Base-by-base conservation (phyloP, 2,329 filamentous ascomycete species). In the Knufia petricola region DNA sequence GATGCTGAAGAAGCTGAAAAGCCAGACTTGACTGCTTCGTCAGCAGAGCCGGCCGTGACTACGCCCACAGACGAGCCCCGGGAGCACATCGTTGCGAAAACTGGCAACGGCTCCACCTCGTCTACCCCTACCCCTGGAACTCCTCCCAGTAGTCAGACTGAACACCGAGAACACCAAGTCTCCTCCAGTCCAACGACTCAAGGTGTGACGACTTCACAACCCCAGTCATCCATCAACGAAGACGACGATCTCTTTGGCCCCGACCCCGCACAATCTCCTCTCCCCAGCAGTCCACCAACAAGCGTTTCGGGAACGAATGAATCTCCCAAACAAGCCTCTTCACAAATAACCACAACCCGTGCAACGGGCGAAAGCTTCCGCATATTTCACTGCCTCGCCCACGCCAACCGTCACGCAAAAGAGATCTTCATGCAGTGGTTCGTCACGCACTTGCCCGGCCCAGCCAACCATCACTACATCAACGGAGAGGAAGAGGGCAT, bases 341-440 rank as follows among this genome's bases (percentile, higher is more conserved):
- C 32, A 41, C 32, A 10, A 41, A 21, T 15, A 38, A 4, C 23
- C 10, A 17, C 48, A 49, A 44, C 41, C 15, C 41, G 41, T 8
- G 24, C 28, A 32, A 44, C 49, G 2, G 31, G 38, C 19, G 36
- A 54, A 17, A 45, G 56, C 13, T 40, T 53, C 15, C 19, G 42
- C 3, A 30, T 46, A 17, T 57, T 52, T 51, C 53, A 45, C 3
- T 52, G 44, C 15, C 38, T 55, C 8, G 50, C 49, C 20, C 45
- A 43, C 20, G 57, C 57, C 4, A 59, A 59, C 41, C 52, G 55
- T 8, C 46, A 54, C 28, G 57, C 57, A 15, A 52, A 49, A 30
- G 41, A 53, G 10, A 24, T 54, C 19, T 59, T 53, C 50, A 49
- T 55, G 43, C 31, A 32, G 6, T 58, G 55, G 55, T 46, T 56